Conservation (phyloP, 192 early-diverging fungal genomes). For the Chytriomyces hyalinus region DNA sequence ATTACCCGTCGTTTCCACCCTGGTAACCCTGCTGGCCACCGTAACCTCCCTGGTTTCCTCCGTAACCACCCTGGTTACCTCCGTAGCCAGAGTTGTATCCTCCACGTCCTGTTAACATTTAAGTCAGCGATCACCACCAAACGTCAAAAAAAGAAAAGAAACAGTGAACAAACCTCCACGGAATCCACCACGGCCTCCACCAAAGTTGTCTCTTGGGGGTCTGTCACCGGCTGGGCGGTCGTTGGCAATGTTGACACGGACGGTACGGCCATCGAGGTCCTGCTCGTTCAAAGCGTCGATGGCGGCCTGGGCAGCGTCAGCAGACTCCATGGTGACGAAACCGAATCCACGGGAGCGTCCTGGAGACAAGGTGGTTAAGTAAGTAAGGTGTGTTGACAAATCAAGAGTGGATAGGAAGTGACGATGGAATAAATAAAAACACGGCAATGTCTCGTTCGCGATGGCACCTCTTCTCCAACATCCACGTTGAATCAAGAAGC, state of each 20-base stretch:
- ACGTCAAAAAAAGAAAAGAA: background rate
- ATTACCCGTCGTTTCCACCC: constrained; percentile 23
- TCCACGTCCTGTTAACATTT: constrained; percentile 5
- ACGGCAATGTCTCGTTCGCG: background rate
- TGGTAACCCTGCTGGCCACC: constrained; percentile 26
- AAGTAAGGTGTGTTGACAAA: background rate
- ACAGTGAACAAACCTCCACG: constrained; percentile 10
- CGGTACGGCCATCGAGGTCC: constrained; percentile 80
- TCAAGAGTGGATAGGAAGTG: background rate
- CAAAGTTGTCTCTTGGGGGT: constrained; percentile 21
- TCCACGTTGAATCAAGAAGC: background rate
- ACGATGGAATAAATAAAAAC: background rate
- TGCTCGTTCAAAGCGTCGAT: constrained; percentile 66
- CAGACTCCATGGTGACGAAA: constrained; percentile 70
- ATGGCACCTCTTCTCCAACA: background rate
- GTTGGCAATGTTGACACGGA: constrained; percentile 78
- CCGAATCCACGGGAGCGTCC: constrained; percentile 87
- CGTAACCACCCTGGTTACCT: constrained; percentile 30
- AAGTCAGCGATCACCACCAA: background rate
- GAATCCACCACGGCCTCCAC: constrained; percentile 41
- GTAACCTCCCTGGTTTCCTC: constrained; percentile 34
- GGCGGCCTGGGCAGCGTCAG: constrained; percentile 55
- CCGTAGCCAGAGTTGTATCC: constrained; percentile 9
- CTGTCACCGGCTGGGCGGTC: constrained; percentile 46
- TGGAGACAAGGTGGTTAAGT: constrained; percentile 23